Evolutionary conservation across 805 yeast genomes (phyloP).

Genomic region (Dipodascus albidus): DNA sequence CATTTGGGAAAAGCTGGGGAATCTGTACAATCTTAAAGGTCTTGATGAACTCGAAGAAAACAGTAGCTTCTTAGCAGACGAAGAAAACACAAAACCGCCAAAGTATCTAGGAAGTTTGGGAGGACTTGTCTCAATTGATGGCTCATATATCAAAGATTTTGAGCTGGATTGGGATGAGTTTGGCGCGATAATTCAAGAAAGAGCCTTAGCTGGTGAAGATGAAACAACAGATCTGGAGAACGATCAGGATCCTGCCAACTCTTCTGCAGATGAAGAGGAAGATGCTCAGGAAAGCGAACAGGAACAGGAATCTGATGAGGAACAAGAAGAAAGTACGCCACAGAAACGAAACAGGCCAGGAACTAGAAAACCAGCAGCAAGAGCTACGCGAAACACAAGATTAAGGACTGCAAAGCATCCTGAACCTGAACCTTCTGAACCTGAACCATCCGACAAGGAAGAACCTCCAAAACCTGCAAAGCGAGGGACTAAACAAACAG

Average conservation of each 20-base stretch:
- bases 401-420: background rate
- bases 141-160: slow-evolving; percentile 21
- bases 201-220: slow-evolving; percentile 23
- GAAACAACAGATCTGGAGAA: slow-evolving; percentile 7
- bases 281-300: slow-evolving; percentile 14
- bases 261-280: slow-evolving; percentile 8
- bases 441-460: slow-evolving; percentile 1
- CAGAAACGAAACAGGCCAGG: background rate
- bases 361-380: background rate
- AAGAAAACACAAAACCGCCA: slow-evolving; percentile 7
- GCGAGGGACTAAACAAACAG: background rate
- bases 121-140: slow-evolving; percentile 7
- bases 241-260: slow-evolving; percentile 6
- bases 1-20: slow-evolving; percentile 44
- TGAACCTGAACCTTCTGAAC: background rate
- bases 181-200: slow-evolving; percentile 31
- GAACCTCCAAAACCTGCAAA: slow-evolving; percentile 3
- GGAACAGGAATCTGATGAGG: slow-evolving; percentile 9
- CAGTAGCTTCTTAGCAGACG: slow-evolving; percentile 7
- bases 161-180: slow-evolving; percentile 34
- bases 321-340: slow-evolving; percentile 2
- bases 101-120: slow-evolving; percentile 11
- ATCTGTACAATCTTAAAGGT: slow-evolving; percentile 44
- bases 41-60: slow-evolving; percentile 40
- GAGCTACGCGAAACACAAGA: background rate